These are phyloP conservation scores for Rhizopogon vesiculosus DNA, from an alignment of 768 basidiomycete species.

Conservation along the genomic window DNA sequence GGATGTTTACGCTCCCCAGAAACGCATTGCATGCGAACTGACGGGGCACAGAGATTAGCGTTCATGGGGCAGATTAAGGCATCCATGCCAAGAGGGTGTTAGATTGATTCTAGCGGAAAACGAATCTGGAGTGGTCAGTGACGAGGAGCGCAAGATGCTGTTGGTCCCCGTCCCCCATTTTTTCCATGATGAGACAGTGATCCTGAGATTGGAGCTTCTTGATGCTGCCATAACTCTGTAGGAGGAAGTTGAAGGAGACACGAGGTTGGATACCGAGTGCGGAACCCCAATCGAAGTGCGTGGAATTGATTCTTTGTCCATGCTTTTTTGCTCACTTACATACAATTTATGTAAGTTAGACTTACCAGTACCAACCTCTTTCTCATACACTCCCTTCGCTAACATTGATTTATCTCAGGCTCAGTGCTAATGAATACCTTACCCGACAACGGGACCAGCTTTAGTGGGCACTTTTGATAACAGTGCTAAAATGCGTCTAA, in stretches of 20 bases:
- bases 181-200: not conserved
- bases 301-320: too few species aligned
- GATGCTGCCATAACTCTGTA: not conserved
- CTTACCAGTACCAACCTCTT: too few species aligned
- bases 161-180: constrained; percentile 21
- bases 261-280: not conserved
- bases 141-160: constrained; percentile 34
- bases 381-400: too few species aligned
- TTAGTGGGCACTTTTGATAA: too few species aligned
- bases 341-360: too few species aligned
- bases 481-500: too few species aligned
- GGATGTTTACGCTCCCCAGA: constrained; percentile 42
- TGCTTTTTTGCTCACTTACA: too few species aligned
- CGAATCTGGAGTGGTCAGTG: not conserved
- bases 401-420: too few species aligned
- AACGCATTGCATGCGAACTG: constrained; percentile 63
- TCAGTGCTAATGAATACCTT: too few species aligned
- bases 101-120: constrained; percentile 16
- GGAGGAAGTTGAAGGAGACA: not conserved
- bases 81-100: constrained; percentile 42
- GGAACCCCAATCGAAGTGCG: too few species aligned
- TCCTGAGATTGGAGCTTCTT: not conserved
- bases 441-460: too few species aligned
- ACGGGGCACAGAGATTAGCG: not conserved
- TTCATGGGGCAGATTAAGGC: constrained; percentile 18